Evolutionary conservation across 2,329 filamentous ascomycete species (phyloP).

Genomic region (Macroventuria anomochaeta): DNA sequence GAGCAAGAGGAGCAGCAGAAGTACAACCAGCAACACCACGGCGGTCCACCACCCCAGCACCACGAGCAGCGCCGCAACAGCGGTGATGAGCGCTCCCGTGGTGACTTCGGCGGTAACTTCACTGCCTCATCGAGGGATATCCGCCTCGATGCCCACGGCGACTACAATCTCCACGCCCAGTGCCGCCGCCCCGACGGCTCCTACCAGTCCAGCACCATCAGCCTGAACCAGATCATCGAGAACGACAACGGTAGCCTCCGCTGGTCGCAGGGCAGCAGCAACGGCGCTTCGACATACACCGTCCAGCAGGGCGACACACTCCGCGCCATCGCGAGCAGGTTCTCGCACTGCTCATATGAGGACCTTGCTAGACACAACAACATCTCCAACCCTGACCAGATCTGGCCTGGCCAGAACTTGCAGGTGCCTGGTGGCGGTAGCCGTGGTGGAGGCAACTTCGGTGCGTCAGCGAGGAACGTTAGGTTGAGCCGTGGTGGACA

Average conservation of each 20-base stretch:
- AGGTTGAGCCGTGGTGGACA: conserved; percentile 31
- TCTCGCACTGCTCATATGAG: conserved; percentile 35
- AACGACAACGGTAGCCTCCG: conserved; percentile 36
- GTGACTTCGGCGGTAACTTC: conserved; percentile 36
- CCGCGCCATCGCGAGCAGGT: conserved; percentile 33
- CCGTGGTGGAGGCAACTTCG: conserved; percentile 32
- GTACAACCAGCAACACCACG: conserved; percentile 24
- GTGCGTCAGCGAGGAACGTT: conserved; percentile 30
- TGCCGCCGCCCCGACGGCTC: conserved; percentile 34
- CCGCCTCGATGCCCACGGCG: conserved; percentile 35
- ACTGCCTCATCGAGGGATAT: conserved; percentile 32
- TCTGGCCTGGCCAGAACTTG: conserved; percentile 37
- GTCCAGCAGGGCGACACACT: conserved; percentile 39
- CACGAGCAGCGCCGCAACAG: conserved; percentile 6
- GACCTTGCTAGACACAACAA: conserved; percentile 36
- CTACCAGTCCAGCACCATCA: conserved; percentile 30
- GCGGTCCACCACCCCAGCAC: conserved; percentile 8
- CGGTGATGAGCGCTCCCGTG: conserved; percentile 19
- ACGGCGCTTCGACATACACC: conserved; percentile 25
- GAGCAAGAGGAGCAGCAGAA: conserved; percentile 25
- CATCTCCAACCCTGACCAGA: conserved; percentile 35
- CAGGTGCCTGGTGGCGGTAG: conserved; percentile 30
- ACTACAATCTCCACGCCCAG: conserved; percentile 36
- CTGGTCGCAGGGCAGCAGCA: conserved; percentile 29
- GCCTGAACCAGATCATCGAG: conserved; percentile 30